phyloP scores from a whole-genome alignment of 495 filamentous ascomycete genomes.

The Penicillium canariense region DNA sequence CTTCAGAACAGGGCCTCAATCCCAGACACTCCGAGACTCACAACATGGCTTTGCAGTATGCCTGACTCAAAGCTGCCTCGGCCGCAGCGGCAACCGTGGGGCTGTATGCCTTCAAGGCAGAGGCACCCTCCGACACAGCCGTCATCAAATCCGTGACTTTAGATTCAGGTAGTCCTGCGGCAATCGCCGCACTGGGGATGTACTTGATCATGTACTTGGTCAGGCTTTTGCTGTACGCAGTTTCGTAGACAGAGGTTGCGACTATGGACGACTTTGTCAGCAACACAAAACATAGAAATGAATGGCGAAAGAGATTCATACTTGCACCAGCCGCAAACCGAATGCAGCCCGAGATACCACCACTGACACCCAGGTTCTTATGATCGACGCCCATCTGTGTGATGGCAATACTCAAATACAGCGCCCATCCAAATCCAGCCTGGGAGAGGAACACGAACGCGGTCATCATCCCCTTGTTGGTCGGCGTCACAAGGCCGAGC shows the following conservation, averaged over 20 bases:
- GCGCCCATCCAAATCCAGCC: conserved; percentile 24
- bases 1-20: too few relatives aligned
- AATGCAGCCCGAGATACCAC: conserved; percentile 26
- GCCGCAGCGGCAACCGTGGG: conserved; percentile 21
- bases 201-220: conserved; percentile 17
- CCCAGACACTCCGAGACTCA: too few relatives aligned
- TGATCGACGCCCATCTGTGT: conserved; percentile 28
- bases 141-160: conserved; percentile 18
- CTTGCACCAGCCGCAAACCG: conserved; percentile 27
- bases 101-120: conserved; percentile 19
- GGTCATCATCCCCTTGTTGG: conserved; percentile 27
- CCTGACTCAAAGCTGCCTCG: conserved; percentile 15
- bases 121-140: conserved; percentile 10
- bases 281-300: background rate
- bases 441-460: conserved; percentile 28
- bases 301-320: too few relatives aligned
- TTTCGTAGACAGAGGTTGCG: conserved; percentile 27
- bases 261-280: conserved; percentile 11
- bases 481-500: conserved; percentile 22
- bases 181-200: conserved; percentile 18
- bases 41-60: conserved; percentile 29
- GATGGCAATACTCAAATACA: conserved; percentile 29
- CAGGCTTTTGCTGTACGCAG: conserved; percentile 20
- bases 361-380: conserved; percentile 27
- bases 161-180: conserved; percentile 21